Evolutionary conservation across 352 stramenopile genomes (phyloP).

Genomic region (Phytophthora pluvialis): DNA sequence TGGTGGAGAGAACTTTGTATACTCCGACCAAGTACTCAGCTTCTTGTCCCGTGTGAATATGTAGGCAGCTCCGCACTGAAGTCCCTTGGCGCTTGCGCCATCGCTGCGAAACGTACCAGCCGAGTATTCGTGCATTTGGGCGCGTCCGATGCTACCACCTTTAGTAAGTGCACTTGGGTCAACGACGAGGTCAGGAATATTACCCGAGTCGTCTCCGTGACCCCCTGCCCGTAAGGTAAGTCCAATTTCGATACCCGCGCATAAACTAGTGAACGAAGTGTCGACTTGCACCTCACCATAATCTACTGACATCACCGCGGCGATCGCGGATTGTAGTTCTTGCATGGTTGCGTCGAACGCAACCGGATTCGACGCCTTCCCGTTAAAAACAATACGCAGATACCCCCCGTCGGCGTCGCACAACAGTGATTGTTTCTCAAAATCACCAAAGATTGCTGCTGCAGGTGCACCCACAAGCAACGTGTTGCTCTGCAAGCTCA

Average conservation of each 20-base stretch:
- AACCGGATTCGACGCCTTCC: slow-evolving; percentile 59
- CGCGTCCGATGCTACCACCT: slow-evolving; percentile 28
- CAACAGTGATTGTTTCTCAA: slow-evolving; percentile 72
- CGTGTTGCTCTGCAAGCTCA: slow-evolving; percentile 60
- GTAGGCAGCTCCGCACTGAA: slow-evolving; percentile 77
- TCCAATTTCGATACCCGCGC: slow-evolving; percentile 53
- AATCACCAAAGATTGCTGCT: slow-evolving; percentile 73
- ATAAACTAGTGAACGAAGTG: slow-evolving; percentile 60
- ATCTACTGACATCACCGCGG: slow-evolving; percentile 61
- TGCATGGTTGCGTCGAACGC: slow-evolving; percentile 62
- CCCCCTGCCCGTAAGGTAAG: slow-evolving; percentile 65
- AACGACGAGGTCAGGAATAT: slow-evolving; percentile 65
- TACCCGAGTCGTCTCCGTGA: slow-evolving; percentile 57
- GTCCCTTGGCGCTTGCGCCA: slow-evolving; percentile 61
- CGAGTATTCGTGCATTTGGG: slow-evolving; percentile 61
- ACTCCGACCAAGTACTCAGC: slow-evolving; percentile 58
- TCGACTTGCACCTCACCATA: slow-evolving; percentile 59
- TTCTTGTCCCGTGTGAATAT: slow-evolving; percentile 51
- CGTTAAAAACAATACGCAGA: slow-evolving; percentile 68
- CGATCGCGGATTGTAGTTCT: slow-evolving; percentile 58
- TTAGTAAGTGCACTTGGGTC: slow-evolving; percentile 56
- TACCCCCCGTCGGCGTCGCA: slow-evolving; percentile 80
- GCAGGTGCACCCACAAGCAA: slow-evolving; percentile 71
- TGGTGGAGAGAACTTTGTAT: slow-evolving; percentile 61
- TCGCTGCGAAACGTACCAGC: slow-evolving; percentile 68